These are phyloP conservation scores for Lyophyllum decastes DNA, from an alignment of 768 basidiomycete species.

Conservation along the genomic window DNA sequence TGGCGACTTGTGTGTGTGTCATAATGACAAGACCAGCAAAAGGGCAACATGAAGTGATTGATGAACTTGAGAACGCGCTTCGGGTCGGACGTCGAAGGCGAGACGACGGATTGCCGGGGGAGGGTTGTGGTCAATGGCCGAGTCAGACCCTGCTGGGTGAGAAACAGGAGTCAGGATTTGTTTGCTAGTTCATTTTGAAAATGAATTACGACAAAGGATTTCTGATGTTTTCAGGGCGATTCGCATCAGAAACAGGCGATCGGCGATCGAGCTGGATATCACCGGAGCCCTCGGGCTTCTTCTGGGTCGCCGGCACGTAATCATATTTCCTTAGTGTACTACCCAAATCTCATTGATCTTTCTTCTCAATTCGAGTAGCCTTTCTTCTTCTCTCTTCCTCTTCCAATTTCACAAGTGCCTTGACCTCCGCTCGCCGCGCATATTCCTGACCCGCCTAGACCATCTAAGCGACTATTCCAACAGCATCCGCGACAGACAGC, in stretches of 20 bases:
- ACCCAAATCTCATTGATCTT: constrained; percentile 33
- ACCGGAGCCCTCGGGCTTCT: not conserved
- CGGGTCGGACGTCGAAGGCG: not conserved
- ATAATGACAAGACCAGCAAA: not conserved
- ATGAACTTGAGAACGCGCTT: not conserved
- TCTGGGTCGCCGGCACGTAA: not conserved
- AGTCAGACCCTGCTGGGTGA: too few relatives aligned
- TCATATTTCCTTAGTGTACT: not conserved
- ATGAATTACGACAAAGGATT: not conserved
- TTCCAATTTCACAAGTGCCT: constrained; percentile 34
- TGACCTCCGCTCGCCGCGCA: constrained; percentile 63
- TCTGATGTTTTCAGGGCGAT: not conserved
- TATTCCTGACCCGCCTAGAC: constrained; percentile 84
- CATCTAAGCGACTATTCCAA: constrained; percentile 5
- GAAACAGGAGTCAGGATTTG: too few relatives aligned
- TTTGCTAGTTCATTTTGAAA: too few relatives aligned
- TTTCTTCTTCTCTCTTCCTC: constrained; percentile 33
- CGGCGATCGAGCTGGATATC: not conserved
- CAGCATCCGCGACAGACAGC: not conserved
- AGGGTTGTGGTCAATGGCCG: not conserved
- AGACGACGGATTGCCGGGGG: constrained; percentile 2
- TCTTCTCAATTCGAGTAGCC: constrained; percentile 32
- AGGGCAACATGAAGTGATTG: not conserved
- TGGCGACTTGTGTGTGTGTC: too few relatives aligned
- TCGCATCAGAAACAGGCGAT: not conserved